phyloP scores from a whole-genome alignment of 768 basidiomycete genomes.

The Trametes sanguinea region DNA sequence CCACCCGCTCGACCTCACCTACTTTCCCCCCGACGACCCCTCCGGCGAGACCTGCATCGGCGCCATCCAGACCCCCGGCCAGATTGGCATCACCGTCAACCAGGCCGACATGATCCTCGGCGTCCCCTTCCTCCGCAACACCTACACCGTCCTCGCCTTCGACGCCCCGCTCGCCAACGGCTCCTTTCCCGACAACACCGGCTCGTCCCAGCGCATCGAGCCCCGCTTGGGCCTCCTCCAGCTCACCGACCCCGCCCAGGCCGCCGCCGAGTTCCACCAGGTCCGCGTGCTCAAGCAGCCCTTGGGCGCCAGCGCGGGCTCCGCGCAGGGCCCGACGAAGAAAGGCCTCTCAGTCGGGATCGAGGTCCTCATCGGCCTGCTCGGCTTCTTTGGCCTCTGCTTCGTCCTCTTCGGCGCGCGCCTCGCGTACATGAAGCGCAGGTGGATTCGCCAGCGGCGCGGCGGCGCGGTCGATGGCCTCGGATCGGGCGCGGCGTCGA shows the following conservation, averaged over 20 bases:
- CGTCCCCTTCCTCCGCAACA: constrained; percentile 74
- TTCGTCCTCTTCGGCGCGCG: constrained; percentile 53
- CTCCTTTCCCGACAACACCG: constrained; percentile 39
- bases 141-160: constrained; percentile 78
- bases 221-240: constrained; percentile 62
- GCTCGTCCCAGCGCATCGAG: constrained; percentile 28
- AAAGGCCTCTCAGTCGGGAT: constrained; percentile 58
- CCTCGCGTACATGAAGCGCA: constrained; percentile 49
- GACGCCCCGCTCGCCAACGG: constrained; percentile 48
- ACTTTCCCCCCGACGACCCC: constrained; percentile 33
- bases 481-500: constrained; percentile 20
- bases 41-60: constrained; percentile 56
- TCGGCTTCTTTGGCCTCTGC: constrained; percentile 60
- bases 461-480: constrained; percentile 14
- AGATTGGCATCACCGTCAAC: constrained; percentile 39
- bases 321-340: constrained; percentile 25
- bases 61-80: constrained; percentile 61
- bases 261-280: constrained; percentile 66
- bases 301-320: constrained; percentile 31
- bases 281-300: constrained; percentile 70
- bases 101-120: constrained; percentile 77
- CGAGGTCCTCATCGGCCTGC: constrained; percentile 59
- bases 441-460: constrained; percentile 28
- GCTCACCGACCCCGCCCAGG: constrained; percentile 62
- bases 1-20: constrained; percentile 78